Evolutionary conservation across 2,329 filamentous ascomycete species (phyloP).

Genomic region (Pseudogymnoascus sp.): DNA sequence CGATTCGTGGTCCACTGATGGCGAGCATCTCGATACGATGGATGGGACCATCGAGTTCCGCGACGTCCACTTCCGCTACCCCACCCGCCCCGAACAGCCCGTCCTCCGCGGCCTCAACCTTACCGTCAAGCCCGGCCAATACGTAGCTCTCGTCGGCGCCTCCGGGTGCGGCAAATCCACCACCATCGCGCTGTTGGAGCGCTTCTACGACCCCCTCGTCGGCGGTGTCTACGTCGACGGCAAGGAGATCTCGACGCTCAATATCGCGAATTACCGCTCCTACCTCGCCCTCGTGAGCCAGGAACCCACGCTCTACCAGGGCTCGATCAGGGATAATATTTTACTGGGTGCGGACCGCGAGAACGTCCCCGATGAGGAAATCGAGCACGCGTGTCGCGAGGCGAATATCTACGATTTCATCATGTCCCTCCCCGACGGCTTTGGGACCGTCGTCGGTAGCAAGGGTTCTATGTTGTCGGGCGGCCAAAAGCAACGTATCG

Average conservation of each 20-base stretch:
- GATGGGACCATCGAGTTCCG: slow-evolving; percentile 82
- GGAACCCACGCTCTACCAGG: slow-evolving; percentile 91
- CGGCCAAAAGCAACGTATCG: slow-evolving; percentile 91
- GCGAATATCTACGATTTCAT: slow-evolving; percentile 94
- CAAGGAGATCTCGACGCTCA: slow-evolving; percentile 70
- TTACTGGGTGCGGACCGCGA: slow-evolving; percentile 65
- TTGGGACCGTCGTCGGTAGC: slow-evolving; percentile 76
- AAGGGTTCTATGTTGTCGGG: slow-evolving; percentile 82
- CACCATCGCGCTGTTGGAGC: slow-evolving; percentile 82
- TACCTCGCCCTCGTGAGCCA: slow-evolving; percentile 85
- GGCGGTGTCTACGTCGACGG: slow-evolving; percentile 79
- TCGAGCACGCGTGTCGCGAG: slow-evolving; percentile 76
- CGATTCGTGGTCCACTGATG: slow-evolving; percentile 71
- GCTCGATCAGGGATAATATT: slow-evolving; percentile 85
- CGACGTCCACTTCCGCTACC: slow-evolving; percentile 90
- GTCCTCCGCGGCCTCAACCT: slow-evolving; percentile 80
- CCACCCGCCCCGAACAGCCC: slow-evolving; percentile 83
- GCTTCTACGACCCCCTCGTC: slow-evolving; percentile 84
- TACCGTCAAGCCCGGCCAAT: slow-evolving; percentile 67
- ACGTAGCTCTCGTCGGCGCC: slow-evolving; percentile 85
- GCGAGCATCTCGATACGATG: slow-evolving; percentile 53
- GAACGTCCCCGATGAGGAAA: slow-evolving; percentile 61
- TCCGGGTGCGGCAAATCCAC: slow-evolving; percentile 93
- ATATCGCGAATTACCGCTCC: slow-evolving; percentile 78
- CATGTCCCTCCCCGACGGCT: slow-evolving; percentile 75